A percentile compares a stretch with the other conserved stretches of the same genome.
These are phyloP conservation scores for Leishmania tropica DNA, from an alignment of 208 protist genomes.

Conservation along the genomic window DNA sequence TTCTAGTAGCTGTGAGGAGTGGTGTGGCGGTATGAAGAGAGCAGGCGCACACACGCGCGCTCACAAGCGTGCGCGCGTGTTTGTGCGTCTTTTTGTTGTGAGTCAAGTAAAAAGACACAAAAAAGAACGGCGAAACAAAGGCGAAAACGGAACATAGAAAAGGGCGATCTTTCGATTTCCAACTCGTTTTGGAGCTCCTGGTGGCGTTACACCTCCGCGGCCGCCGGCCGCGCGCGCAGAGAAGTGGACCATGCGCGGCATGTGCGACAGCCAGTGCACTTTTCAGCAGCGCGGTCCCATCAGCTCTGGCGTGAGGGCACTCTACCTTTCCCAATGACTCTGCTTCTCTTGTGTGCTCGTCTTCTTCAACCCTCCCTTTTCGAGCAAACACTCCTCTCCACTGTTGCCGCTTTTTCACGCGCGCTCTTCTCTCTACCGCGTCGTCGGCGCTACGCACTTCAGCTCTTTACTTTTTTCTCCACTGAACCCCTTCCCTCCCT, in stretches of 20 bases:
- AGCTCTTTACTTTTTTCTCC: slow-evolving; percentile 3
- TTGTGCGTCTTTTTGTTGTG: not conserved
- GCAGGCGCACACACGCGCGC: not conserved
- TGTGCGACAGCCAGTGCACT: not conserved
- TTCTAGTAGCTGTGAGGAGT: not conserved
- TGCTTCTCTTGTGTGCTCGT: not conserved
- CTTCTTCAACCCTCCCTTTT: not conserved
- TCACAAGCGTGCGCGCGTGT: not conserved
- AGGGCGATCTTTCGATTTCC: not conserved
- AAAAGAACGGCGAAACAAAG: not conserved
- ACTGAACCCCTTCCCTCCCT: not conserved
- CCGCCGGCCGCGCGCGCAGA: not conserved
- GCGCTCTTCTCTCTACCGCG: not conserved
- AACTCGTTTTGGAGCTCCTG: too few species aligned
- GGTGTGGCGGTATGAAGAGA: not conserved
- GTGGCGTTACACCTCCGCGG: not conserved
- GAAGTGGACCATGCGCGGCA: not conserved
- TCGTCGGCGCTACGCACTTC: not conserved
- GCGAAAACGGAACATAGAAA: not conserved
- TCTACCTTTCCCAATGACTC: not conserved
- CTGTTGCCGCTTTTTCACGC: not conserved
- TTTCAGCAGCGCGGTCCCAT: not conserved
- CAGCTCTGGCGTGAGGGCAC: too few species aligned
- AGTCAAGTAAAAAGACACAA: not conserved
- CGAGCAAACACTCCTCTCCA: not conserved